phyloP scores from a whole-genome alignment of 2,329 filamentous ascomycete genomes.

The Neobulgaria alba region DNA sequence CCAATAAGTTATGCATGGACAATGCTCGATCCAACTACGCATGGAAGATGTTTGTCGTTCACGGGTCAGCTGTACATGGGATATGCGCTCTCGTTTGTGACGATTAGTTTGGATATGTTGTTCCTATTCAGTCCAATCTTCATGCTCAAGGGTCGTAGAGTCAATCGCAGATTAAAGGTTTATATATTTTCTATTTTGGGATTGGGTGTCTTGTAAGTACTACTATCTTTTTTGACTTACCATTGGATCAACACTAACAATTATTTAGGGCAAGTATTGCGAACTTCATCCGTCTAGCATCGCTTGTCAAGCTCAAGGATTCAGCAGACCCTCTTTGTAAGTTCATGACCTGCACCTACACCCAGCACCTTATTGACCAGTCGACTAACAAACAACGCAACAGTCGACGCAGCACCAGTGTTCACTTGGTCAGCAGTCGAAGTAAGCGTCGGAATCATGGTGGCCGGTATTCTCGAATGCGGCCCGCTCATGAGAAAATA shows the following conservation, averaged over 20 bases:
- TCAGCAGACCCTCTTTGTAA: constrained; percentile 17
- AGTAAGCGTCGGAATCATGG: constrained; percentile 17
- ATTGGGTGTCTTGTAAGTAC: constrained; percentile 14
- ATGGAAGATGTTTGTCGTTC: constrained; percentile 11
- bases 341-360: no score
- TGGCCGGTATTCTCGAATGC: constrained; percentile 16
- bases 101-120: constrained; percentile 16
- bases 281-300: constrained; percentile 19
- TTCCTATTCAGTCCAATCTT: constrained; percentile 87
- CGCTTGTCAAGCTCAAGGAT: constrained; percentile 12
- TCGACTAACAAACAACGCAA: constrained; percentile 3
- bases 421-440: constrained; percentile 20
- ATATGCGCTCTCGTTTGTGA: constrained; percentile 15
- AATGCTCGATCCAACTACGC: constrained; percentile 9
- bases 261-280: constrained; percentile 14
- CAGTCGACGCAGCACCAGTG: constrained; percentile 17
- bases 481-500: constrained; percentile 14
- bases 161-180: constrained; percentile 8
- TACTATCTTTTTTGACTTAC: not conserved
- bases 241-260: constrained; percentile 6
- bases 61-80: constrained; percentile 12
- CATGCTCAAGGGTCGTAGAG: constrained; percentile 45
- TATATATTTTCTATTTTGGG: constrained; percentile 17
- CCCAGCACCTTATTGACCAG: no score
- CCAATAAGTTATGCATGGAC: constrained; percentile 15